Evolutionary conservation across 441 rosid species (phyloP).

Genomic region (Gossypium gossypioides): DNA sequence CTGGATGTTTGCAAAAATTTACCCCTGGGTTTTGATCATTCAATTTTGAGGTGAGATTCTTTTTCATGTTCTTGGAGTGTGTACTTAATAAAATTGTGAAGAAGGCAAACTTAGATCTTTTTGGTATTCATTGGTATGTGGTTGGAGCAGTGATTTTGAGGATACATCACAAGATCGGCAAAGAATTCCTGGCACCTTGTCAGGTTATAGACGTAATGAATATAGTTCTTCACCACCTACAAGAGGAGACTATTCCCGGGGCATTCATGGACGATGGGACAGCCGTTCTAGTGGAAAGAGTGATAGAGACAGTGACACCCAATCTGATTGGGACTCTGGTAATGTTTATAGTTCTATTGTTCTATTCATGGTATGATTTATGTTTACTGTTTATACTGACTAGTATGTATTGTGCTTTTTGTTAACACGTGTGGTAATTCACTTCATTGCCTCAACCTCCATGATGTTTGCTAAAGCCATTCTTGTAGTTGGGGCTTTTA

Average conservation of each 20-base stretch:
- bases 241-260: conserved; percentile 67
- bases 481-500: neutral
- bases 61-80: neutral
- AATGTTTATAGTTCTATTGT: conserved; percentile 11
- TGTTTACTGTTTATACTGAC: neutral
- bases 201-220: conserved; percentile 56
- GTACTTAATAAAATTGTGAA: neutral
- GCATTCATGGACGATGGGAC: conserved; percentile 79
- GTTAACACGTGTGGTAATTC: neutral
- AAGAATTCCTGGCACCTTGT: conserved; percentile 51
- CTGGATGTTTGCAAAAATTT: conserved; percentile 65
- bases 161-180: conserved; percentile 55
- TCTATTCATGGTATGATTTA: neutral
- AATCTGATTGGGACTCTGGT: conserved; percentile 77
- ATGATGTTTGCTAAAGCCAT: neutral
- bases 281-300: conserved; percentile 65
- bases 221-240: conserved; percentile 85
- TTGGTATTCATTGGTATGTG: conserved; percentile 5
- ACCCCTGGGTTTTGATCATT: conserved; percentile 51
- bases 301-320: conserved; percentile 69
- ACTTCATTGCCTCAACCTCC: neutral
- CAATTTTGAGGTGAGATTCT: conserved; percentile 46
- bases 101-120: neutral
- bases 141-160: conserved; percentile 49
- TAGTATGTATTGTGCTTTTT: neutral